These are phyloP conservation scores for Aphanomyces astaci DNA, from an alignment of 352 stramenopile species.

Conservation along the genomic window DNA sequence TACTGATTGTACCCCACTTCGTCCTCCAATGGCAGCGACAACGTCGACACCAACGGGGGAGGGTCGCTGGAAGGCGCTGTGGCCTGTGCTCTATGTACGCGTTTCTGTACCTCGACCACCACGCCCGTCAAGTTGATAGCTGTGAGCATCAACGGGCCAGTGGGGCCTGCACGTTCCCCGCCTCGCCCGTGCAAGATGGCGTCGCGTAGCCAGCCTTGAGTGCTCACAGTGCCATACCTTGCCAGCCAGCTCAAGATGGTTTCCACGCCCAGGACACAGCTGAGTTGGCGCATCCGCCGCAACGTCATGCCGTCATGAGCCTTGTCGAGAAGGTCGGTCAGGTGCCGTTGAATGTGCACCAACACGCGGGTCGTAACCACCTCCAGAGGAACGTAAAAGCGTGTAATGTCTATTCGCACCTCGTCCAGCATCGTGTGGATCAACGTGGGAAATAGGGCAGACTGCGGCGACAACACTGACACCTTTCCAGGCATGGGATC, in stretches of 20 bases:
- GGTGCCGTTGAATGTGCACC: not conserved
- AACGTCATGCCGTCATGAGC: not conserved
- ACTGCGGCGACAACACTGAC: not conserved
- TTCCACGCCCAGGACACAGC: constrained; percentile 3
- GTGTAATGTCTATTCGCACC: not conserved
- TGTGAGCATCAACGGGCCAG: not conserved
- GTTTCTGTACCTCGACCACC: not conserved
- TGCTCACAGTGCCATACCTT: not conserved
- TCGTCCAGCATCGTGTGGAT: constrained; percentile 13
- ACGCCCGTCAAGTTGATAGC: not conserved
- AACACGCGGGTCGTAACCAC: not conserved
- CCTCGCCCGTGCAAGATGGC: not conserved
- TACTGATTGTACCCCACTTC: not conserved
- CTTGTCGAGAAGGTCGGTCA: not conserved
- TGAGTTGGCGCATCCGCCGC: not conserved
- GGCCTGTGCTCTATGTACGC: not conserved
- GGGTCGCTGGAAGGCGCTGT: not conserved
- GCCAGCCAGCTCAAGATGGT: not conserved
- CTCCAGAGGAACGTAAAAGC: constrained; percentile 18
- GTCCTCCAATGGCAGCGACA: not conserved
- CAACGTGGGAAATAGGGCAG: not conserved
- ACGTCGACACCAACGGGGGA: not conserved
- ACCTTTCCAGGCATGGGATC: not conserved
- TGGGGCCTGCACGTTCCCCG: not conserved
- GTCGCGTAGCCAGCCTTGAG: not conserved